Evolutionary conservation across 495 filamentous ascomycete species (phyloP), one percentile per base, ranked within the genome.

Genomic region (Venustampulla echinocandica): DNA sequence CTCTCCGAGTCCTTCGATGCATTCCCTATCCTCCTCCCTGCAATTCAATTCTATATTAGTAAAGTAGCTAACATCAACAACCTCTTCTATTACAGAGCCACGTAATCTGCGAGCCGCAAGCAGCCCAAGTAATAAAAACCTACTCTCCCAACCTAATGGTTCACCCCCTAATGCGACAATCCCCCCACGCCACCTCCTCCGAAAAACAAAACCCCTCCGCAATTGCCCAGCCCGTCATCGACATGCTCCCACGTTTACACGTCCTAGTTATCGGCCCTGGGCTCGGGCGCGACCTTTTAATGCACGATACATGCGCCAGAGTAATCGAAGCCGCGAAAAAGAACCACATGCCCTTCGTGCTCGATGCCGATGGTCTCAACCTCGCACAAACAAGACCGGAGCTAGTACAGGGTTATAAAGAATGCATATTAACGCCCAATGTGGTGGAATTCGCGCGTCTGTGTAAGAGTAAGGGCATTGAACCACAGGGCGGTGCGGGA

Each of bases 71-170:
- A 10, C 20, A 6, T 24, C 20, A 17, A 24, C 18, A 21, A n/a
- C 10, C 30, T 42, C 21, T 14, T 38, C 24, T 22, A 20, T 13
- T 48, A 40, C 57, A 95, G 88, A 92, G 85, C 60, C 93, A 98
- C 69, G 84, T 98, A 46, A 90, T 98, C 62, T 98, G 92, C 69
- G 92, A 94, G 53, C 85, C 83, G 20, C 81, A 78, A 50, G 93
- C 93, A 37, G 85, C 81, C 48, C 71, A 77, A 63, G 90, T 96
- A 35, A 93, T 98, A 60, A 98, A 98, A 72, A 80, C 85, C 13
- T 98, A 97, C 71, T 97, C 93, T 27, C 92, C 92, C 9, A 96
- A 97, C 66, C 69, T 98, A 11, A 97, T 98, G 93, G 93, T 98
- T 11, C 93, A 97, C 61, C 93, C 92, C 2, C 74, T 94, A 40